These are phyloP conservation scores for Heliamphora exappendiculata DNA, from an alignment of 148 eudicot genomes.

Conservation along the genomic window DNA sequence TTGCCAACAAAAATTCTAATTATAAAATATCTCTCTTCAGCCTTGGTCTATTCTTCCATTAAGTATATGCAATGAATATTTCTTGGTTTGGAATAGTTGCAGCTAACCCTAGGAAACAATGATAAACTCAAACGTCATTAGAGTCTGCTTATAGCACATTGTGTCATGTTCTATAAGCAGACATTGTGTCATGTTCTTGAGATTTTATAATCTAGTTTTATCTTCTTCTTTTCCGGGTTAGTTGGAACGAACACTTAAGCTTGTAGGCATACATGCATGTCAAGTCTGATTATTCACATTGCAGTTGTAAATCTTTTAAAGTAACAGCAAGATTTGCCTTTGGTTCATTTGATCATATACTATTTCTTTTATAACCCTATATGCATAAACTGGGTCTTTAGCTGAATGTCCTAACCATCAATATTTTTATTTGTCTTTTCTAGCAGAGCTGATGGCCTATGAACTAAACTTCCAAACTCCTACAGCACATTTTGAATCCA, in stretches of 20 bases:
- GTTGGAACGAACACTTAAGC: too few relatives aligned
- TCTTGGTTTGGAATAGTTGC: neutral
- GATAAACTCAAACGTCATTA: neutral
- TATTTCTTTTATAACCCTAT: neutral
- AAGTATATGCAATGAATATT: neutral
- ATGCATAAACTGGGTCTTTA: neutral
- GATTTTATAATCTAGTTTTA: neutral
- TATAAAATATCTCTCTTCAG: neutral
- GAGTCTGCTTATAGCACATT: neutral
- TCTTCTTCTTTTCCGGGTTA: too few relatives aligned
- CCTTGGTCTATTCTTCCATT: neutral
- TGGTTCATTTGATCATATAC: too few relatives aligned
- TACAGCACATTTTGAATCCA: conserved; percentile 23
- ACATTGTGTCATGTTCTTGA: too few relatives aligned
- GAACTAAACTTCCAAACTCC: conserved; percentile 34
- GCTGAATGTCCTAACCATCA: neutral
- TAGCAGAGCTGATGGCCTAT: conserved; percentile 40
- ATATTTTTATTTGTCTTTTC: neutral
- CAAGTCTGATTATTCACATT: too few relatives aligned
- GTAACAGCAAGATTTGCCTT: too few relatives aligned
- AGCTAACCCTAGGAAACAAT: neutral
- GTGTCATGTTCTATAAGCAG: too few relatives aligned
- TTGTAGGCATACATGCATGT: too few relatives aligned
- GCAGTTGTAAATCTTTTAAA: too few relatives aligned
- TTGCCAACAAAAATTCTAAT: neutral